Conservation (phyloP, 768 basidiomycete species). For the Mycena rebaudengoi region DNA sequence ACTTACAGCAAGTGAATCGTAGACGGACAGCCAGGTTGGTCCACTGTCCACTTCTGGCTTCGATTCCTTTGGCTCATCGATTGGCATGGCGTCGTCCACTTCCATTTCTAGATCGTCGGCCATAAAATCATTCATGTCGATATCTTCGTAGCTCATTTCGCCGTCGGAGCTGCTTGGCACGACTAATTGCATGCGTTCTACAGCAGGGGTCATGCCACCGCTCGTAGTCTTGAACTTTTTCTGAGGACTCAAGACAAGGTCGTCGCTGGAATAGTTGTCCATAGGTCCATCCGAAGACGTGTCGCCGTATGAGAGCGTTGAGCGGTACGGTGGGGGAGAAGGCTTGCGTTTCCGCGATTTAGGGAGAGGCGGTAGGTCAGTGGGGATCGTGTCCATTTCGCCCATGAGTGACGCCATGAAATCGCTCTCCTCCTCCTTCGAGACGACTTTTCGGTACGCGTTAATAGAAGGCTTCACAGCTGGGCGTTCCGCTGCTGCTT, state of each 20-base stretch:
- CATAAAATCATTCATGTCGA: conserved; percentile 71
- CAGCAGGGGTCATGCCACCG: conserved; percentile 59
- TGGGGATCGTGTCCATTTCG: conserved; percentile 64
- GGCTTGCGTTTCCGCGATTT: conserved; percentile 74
- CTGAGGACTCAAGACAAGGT: conserved; percentile 70
- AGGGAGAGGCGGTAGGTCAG: conserved; percentile 39
- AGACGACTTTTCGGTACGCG: conserved; percentile 81
- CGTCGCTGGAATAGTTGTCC: conserved; percentile 63
- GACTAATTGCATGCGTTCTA: conserved; percentile 65
- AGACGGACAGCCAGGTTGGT: conserved; percentile 78
- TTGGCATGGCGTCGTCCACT: conserved; percentile 27
- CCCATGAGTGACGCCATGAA: conserved; percentile 88
- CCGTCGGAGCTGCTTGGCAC: conserved; percentile 63
- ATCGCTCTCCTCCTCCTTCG: conserved; percentile 84
- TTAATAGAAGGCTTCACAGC: conserved; percentile 67
- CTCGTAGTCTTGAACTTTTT: conserved; percentile 65
- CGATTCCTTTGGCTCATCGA: conserved; percentile 42
- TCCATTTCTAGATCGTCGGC: conserved; percentile 62
- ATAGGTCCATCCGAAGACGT: conserved; percentile 57
- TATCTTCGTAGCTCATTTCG: conserved; percentile 58
- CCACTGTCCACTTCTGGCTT: conserved; percentile 57
- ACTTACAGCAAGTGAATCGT: conserved; percentile 73
- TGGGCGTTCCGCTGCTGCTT: conserved; percentile 63
- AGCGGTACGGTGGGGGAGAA: conserved; percentile 55
- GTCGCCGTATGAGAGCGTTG: conserved; percentile 44